phyloP scores from a whole-genome alignment of 805 yeast genomes.

The Teunomyces tritomae region DNA sequence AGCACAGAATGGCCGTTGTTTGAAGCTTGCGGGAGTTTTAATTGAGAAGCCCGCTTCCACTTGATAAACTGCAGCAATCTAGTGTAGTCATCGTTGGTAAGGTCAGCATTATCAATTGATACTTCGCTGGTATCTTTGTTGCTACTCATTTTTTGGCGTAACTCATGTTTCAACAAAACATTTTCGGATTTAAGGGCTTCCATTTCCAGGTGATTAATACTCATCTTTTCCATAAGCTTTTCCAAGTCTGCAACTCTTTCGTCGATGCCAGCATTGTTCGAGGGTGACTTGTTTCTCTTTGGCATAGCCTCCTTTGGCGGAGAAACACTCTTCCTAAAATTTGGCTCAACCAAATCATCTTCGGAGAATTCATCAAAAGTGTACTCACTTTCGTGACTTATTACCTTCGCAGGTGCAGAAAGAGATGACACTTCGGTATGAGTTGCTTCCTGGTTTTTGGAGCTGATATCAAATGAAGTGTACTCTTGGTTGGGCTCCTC shows the following conservation, averaged over 20 bases:
- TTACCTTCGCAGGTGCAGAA: not conserved
- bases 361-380: slow-evolving; percentile 31
- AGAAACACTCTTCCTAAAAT: not conserved
- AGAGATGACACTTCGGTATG: slow-evolving; percentile 7
- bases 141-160: slow-evolving; percentile 4
- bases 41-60: slow-evolving; percentile 40
- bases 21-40: slow-evolving; percentile 18
- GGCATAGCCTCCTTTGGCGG: not conserved
- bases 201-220: slow-evolving; percentile 10
- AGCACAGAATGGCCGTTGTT: slow-evolving; percentile 8
- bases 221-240: slow-evolving; percentile 12
- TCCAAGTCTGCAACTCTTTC: slow-evolving; percentile 13
- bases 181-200: slow-evolving; percentile 17
- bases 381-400: slow-evolving; percentile 12
- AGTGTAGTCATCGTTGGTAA: slow-evolving; percentile 15
- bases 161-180: slow-evolving; percentile 8
- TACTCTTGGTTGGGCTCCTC: slow-evolving; percentile 9
- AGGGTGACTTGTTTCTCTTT: not conserved
- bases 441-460: slow-evolving; percentile 13
- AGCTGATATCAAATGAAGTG: slow-evolving; percentile 14
- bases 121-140: slow-evolving; percentile 9
- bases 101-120: slow-evolving; percentile 21
- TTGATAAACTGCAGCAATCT: slow-evolving; percentile 23
- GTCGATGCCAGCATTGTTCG: slow-evolving; percentile 3
- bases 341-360: slow-evolving; percentile 5